Evolutionary conservation across 169 alveolate genomes (phyloP), one percentile per base, ranked within the genome.

Genomic region (Blepharisma undulans): DNA sequence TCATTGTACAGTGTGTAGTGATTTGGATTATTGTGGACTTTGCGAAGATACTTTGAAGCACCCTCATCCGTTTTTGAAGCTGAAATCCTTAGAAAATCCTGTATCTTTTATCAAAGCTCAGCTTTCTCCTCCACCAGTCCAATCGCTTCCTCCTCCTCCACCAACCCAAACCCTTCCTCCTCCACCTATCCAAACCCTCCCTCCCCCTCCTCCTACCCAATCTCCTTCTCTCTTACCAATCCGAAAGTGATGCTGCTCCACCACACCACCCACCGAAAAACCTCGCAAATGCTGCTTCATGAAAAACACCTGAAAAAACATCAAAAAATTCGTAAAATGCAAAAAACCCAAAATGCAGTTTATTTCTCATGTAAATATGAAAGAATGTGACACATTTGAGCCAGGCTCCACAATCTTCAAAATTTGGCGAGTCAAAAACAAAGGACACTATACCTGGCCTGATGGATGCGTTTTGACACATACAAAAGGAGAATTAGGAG

Each of bases 11-110:
- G 94, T 90, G 0, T 96, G 98, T 80, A 84, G 89, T 2, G 94
- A 97, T 92, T 95, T 92, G 88, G 98, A 97, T 48, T 93, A 87
- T 72, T 97, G 98, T 90, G 97, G 95, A 72, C 91, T 94, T 4
- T 97, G 98, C 84, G 96, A 94, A 89, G 90, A 78, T 14, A 32
- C 78, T 60, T 7, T 36, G 0, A 90, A 48, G 4, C 98, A 96
- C 84, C 74, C 66, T 25, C 98, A 96, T 90, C 95, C 97, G 8
- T 92, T 96, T 84, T 60, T 96, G 3, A 96, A 96, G 89, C 94
- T 96, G 30, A 22, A 72, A 21, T 32, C 61, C 1, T 19, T 22
- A 22, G 89, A 82, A 19, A 72, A 48, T 30, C 29, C 25, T 2
- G 76, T 82, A 0, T n/a, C 29, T 33, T 32, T 78, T 29, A 78